Evolutionary conservation across 768 basidiomycete genomes (phyloP).

Genomic region (Gloeophyllum trabeum): DNA sequence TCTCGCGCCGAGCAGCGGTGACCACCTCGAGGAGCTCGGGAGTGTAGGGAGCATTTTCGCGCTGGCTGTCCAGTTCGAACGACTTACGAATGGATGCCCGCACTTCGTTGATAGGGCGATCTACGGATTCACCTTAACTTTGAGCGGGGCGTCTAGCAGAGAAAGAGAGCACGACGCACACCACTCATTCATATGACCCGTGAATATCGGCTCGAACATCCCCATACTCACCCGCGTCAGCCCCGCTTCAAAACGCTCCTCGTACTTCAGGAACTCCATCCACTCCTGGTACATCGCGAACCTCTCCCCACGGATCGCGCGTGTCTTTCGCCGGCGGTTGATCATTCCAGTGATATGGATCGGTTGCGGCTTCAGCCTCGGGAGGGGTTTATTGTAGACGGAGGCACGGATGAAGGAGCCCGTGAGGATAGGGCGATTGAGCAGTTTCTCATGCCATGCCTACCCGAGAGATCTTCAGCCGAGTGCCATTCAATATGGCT

Average conservation of each 20-base stretch:
- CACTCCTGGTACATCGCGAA: constrained; percentile 21
- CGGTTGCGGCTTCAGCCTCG: constrained; percentile 75
- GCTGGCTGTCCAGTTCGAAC: constrained; percentile 27
- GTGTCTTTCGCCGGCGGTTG: constrained; percentile 27
- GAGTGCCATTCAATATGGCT: not conserved
- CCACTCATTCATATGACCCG: constrained; percentile 5
- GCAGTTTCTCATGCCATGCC: constrained; percentile 45
- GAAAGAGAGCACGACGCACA: constrained; percentile 7
- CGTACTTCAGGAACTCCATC: constrained; percentile 17
- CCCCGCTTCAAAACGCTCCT: constrained; percentile 25
- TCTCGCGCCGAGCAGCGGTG: constrained; percentile 45
- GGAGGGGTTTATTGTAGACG: constrained; percentile 56
- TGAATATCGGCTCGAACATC: constrained; percentile 7
- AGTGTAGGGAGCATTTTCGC: constrained; percentile 31
- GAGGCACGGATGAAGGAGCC: constrained; percentile 61
- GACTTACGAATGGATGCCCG: constrained; percentile 14
- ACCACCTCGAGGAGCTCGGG: constrained; percentile 36
- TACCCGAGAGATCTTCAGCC: constrained; percentile 12
- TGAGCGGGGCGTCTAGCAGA: constrained; percentile 21
- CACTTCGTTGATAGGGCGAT: constrained; percentile 19
- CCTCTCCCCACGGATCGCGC: constrained; percentile 32
- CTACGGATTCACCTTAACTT: constrained; percentile 11
- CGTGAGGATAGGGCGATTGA: constrained; percentile 57
- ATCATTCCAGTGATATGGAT: constrained; percentile 63
- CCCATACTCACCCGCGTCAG: constrained; percentile 4